These are phyloP conservation scores for Lodderomyces orthopsilosis DNA, from an alignment of 1,139 yeast species.

Conservation along the genomic window DNA sequence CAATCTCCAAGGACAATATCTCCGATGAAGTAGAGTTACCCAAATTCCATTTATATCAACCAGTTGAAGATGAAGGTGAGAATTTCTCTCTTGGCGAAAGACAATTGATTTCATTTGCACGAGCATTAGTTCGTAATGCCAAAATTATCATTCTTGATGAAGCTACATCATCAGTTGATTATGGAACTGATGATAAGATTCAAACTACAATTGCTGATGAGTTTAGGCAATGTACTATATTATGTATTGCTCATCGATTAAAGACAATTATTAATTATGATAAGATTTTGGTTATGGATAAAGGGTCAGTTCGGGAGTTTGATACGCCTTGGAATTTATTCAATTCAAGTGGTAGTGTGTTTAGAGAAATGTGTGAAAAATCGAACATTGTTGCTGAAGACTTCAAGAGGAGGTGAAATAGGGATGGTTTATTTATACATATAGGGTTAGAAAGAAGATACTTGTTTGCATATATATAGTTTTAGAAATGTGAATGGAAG, in stretches of 20 bases:
- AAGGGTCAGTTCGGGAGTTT: conserved; percentile 48
- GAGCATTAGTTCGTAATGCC: conserved; percentile 50
- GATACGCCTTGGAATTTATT: conserved; percentile 48
- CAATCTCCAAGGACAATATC: conserved; percentile 11
- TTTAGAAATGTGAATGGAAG: no score
- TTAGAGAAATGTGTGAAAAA: conserved; percentile 40
- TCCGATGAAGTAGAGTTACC: conserved; percentile 26
- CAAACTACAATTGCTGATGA: conserved; percentile 47
- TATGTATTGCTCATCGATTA: conserved; percentile 57
- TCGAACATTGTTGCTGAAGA: conserved; percentile 25
- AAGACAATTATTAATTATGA: conserved; percentile 52
- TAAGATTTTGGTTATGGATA: conserved; percentile 50
- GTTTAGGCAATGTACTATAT: conserved; percentile 45
- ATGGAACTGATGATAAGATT: conserved; percentile 51
- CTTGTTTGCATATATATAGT: no score
- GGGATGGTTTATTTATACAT: background rate
- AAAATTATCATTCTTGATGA: conserved; percentile 54
- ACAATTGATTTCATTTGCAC: conserved; percentile 51
- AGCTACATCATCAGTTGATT: conserved; percentile 58
- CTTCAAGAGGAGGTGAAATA: conserved; percentile 12
- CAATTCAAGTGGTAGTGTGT: conserved; percentile 32
- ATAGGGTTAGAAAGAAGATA: no score
- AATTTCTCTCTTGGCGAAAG: conserved; percentile 57
- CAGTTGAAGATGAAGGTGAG: conserved; percentile 54
- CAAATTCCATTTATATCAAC: conserved; percentile 49